Percentiles rank a stretch among this genome's conserved stretches.
phyloP scores from a whole-genome alignment of 2,329 filamentous ascomycete genomes.

The Eurotiales sp. region DNA sequence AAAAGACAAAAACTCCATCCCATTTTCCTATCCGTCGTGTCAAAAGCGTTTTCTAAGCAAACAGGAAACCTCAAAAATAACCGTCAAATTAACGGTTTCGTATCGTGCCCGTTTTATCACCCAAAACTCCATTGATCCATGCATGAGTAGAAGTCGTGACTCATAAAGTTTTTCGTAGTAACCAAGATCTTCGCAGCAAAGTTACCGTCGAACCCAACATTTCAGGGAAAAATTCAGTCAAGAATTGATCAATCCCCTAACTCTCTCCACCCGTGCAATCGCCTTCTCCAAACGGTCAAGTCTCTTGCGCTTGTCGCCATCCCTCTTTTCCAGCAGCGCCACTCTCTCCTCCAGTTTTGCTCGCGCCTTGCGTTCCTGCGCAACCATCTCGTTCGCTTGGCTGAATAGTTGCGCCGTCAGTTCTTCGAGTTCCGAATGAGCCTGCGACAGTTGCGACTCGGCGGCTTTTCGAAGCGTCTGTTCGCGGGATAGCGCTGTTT shows the following conservation, averaged over 20 bases:
- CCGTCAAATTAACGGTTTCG: not conserved
- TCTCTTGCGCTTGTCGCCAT: constrained; percentile 49
- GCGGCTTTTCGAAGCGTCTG: constrained; percentile 54
- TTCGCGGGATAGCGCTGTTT: constrained; percentile 53
- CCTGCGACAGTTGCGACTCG: constrained; percentile 52
- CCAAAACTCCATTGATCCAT: not conserved
- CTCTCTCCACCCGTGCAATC: constrained; percentile 55
- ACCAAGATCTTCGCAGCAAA: not conserved
- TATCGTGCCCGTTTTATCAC: not conserved
- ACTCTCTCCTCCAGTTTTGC: constrained; percentile 49
- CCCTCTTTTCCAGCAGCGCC: constrained; percentile 43
- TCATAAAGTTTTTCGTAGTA: not conserved
- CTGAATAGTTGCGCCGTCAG: constrained; percentile 58
- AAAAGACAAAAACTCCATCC: not conserved
- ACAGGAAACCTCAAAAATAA: not conserved
- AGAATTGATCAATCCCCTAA: constrained; percentile 50
- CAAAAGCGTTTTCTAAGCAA: not conserved
- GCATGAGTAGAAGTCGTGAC: not conserved
- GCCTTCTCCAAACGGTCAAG: constrained; percentile 55
- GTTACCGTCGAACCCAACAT: no score
- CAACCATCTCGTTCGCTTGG: constrained; percentile 65
- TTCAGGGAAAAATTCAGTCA: no score
- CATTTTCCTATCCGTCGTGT: not conserved
- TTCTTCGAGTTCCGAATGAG: constrained; percentile 59
- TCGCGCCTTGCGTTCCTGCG: constrained; percentile 56